phyloP scores from a whole-genome alignment of 2,329 filamentous ascomycete species.

The Ceratocystis cacaofunesta region DNA sequence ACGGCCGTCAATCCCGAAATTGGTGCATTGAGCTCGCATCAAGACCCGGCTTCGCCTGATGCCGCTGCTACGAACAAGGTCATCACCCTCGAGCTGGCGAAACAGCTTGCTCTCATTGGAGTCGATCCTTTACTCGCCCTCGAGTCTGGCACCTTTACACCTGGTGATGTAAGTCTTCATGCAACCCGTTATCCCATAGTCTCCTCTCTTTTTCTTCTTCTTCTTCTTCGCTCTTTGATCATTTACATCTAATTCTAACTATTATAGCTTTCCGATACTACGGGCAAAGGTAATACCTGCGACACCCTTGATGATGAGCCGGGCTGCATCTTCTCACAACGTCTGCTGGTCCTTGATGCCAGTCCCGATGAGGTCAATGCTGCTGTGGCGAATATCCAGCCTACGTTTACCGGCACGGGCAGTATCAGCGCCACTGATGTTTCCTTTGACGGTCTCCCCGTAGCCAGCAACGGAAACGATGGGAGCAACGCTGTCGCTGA shows the following conservation, averaged over 20 bases:
- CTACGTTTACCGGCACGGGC: slow-evolving; percentile 25
- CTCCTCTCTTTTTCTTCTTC: not conserved
- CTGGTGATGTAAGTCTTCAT: slow-evolving; percentile 36
- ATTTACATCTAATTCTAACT: not conserved
- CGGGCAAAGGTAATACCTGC: slow-evolving; percentile 29
- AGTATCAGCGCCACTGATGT: slow-evolving; percentile 22
- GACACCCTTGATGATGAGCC: slow-evolving; percentile 31
- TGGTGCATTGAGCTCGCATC: slow-evolving; percentile 46
- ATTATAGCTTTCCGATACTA: slow-evolving; percentile 17
- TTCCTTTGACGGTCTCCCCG: slow-evolving; percentile 20
- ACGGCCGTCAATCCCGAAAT: slow-evolving; percentile 50
- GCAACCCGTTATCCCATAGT: not conserved
- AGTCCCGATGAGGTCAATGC: slow-evolving; percentile 36
- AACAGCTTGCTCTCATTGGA: slow-evolving; percentile 44
- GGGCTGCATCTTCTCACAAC: slow-evolving; percentile 40
- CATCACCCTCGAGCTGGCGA: slow-evolving; percentile 43
- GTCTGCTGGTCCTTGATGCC: slow-evolving; percentile 39
- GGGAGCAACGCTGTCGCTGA: not conserved
- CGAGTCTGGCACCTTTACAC: slow-evolving; percentile 46
- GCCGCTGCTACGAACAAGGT: slow-evolving; percentile 45
- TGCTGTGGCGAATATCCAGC: slow-evolving; percentile 29
- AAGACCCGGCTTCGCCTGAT: slow-evolving; percentile 47
- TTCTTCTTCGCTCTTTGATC: too few species aligned
- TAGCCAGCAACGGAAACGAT: slow-evolving; percentile 17
- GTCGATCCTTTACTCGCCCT: slow-evolving; percentile 48